Evolutionary conservation across 2,329 filamentous ascomycete genomes (phyloP), one percentile per base, ranked within the genome.

Genomic region (Xylaria sp.): DNA sequence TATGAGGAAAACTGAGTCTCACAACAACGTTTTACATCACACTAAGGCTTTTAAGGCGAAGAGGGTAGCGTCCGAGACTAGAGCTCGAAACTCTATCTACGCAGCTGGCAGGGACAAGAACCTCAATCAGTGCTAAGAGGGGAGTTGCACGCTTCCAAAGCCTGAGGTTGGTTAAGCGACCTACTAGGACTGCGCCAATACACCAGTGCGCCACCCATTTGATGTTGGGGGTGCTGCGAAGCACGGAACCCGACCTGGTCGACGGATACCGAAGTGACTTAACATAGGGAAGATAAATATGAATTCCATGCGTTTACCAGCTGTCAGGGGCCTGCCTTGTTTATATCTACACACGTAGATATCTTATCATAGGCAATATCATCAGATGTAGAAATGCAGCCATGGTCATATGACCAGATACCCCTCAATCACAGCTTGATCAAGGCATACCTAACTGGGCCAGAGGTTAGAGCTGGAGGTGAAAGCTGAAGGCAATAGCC

Each of bases 401-500:
- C 33, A n/a, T 39, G n/a, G 36, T 31, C 3, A 31, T 43, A 20
- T 49, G 28, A 64, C 10, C 25, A 13, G n/a, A 57, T 18, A 10
- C 13, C n/a, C 28, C 8, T 33, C n/a, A 39, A 18, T 51, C 12
- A 3, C 41, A 52, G 4, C 28, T 18, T 10, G 3, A 20, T 48
- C 46, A 28, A 28, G 3, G 28, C 28, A 28, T 28, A 46, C 18
- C 12, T 5, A 43, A 13, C 18, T 15, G 18, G 15, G 41, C 46
- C 8, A 20, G 46, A 48, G 46, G 46, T 7, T 2, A 43, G 46
- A 60, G 60, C 46, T 10, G 8, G 46, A 48, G 46, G 18, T 7
- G 1, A 43, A 36, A 60, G 60, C 48, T 55, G 60, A 64, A 59
- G 49, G 18, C 10, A 23, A 31, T 31, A 49, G 20, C 60, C 60